Conservation (phyloP, 768 basidiomycete genomes). For the Tricholoma matsutake region DNA sequence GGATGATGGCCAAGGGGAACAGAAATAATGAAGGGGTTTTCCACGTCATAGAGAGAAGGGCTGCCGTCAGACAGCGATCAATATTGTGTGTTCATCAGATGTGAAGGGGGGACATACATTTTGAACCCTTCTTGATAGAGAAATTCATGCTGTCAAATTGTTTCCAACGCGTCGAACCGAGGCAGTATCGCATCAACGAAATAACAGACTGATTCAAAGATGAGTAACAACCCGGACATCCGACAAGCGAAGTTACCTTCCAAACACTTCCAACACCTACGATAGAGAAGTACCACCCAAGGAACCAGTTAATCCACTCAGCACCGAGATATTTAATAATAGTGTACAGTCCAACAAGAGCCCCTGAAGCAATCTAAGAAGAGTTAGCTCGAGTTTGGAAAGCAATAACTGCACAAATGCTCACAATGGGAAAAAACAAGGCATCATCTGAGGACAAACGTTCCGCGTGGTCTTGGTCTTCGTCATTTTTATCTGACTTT, state of each 20-base stretch:
- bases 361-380: slow-evolving; percentile 62
- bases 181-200: slow-evolving; percentile 43
- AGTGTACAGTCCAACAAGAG: slow-evolving; percentile 65
- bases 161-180: slow-evolving; percentile 58
- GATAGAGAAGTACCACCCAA: slow-evolving; percentile 73
- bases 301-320: slow-evolving; percentile 79
- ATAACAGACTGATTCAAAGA: slow-evolving; percentile 41
- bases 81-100: slow-evolving; percentile 4
- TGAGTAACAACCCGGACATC: neutral
- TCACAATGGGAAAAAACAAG: slow-evolving; percentile 72
- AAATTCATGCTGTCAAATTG: slow-evolving; percentile 46
- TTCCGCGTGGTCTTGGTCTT: slow-evolving; percentile 57
- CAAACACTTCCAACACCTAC: slow-evolving; percentile 65
- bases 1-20: slow-evolving; percentile 56
- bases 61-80: slow-evolving; percentile 23
- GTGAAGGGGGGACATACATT: slow-evolving; percentile 34
- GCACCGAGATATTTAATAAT: slow-evolving; percentile 74
- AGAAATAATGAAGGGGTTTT: slow-evolving; percentile 57
- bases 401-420: slow-evolving; percentile 21
- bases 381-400: slow-evolving; percentile 1
- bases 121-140: slow-evolving; percentile 42
- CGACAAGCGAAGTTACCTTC: slow-evolving; percentile 43
- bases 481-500: slow-evolving; percentile 29
- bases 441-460: slow-evolving; percentile 66
- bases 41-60: slow-evolving; percentile 39